Evolutionary conservation across 2,329 filamentous ascomycete species (phyloP).

Genomic region (Lachnellula occidentalis): DNA sequence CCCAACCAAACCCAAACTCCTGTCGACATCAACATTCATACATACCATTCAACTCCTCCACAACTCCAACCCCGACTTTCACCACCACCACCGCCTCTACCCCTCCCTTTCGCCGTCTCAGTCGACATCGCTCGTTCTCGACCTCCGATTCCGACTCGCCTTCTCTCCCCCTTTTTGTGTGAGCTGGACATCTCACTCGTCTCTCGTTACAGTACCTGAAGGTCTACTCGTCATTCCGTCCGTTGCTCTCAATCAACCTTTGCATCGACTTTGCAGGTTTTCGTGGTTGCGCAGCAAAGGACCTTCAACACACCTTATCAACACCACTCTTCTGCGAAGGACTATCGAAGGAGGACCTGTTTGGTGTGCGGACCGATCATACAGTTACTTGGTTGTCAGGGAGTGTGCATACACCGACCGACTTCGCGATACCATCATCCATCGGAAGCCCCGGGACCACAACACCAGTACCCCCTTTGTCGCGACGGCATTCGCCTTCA

Average conservation of each 20-base stretch:
- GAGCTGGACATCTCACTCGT: slow-evolving; percentile 25
- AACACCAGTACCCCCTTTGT: slow-evolving; percentile 8
- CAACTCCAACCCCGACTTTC: not conserved
- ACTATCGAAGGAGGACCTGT: not conserved
- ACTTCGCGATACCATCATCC: slow-evolving; percentile 7
- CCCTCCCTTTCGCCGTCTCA: not conserved
- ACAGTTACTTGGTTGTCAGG: not conserved
- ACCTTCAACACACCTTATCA: not conserved
- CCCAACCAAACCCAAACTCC: not conserved
- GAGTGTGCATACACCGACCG: not conserved
- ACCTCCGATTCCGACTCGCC: slow-evolving; percentile 12
- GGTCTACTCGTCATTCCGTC: slow-evolving; percentile 9
- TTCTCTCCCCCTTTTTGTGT: slow-evolving; percentile 20
- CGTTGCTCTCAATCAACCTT: slow-evolving; percentile 8
- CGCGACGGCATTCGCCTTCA: slow-evolving; percentile 21
- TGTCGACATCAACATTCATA: not conserved
- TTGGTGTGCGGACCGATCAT: not conserved
- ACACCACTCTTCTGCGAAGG: not conserved
- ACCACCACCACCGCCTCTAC: not conserved
- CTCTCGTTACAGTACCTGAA: slow-evolving; percentile 10
- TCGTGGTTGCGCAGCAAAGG: not conserved
- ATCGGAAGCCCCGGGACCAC: slow-evolving; percentile 21
- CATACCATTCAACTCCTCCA: not conserved
- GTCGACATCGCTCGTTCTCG: slow-evolving; percentile 12
- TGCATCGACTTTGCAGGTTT: slow-evolving; percentile 5